Base-by-base conservation (phyloP, 225 moss, liverwort and hornwort species). In the Marchantia polymorpha region DNA sequence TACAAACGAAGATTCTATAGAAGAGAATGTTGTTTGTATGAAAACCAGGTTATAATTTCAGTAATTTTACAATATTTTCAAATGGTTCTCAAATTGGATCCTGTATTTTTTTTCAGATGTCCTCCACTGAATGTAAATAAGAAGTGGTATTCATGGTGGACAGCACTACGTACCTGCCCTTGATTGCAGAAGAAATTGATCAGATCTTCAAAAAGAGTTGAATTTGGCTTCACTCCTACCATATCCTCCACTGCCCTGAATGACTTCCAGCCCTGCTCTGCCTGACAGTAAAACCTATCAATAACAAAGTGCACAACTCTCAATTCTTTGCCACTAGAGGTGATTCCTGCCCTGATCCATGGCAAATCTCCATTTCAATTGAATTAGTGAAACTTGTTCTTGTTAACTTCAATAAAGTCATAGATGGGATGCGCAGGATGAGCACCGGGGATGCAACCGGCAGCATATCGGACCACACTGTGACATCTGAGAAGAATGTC, bases 161-260 rank as follows among this genome's bases (percentile, higher is more conserved):
- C 23, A 75, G 30, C 55, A 75, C 10, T 7, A 52, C 74, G 53
- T 12, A 81, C 81, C 75, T 75, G 81, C 6, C 81, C 75, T 66
- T 29, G 67, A 10, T 8, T 23, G 81, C 81, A 81, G 25, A 75
- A 81, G 23, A 27, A 20, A 46, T n/a, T 7, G n/a, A 81, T 75
- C 10, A 67, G 67, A 48, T 56, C 52, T 75, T 58, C 31, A 73
- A 74, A 81, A 6, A 74, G 8, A 16, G 10, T 16, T 10, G n/a
- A 0, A 52, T 65, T 67, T 67, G 73, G 30, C 65, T 67, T 55
- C 68, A 75, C 20, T 16, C 25, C n/a, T 13, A 81, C 53, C 31
- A 52, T 68, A 66, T 75, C 54, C 74, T 67, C 81, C 22, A 65
- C 5, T 17, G 52, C 64, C 52, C 48, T 64, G 64, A 81, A 68